A percentile compares a stretch with the other conserved stretches of the same genome.
Conservation (phyloP, 176 grass and related monocot genomes). For the Raddia distichophylla region DNA sequence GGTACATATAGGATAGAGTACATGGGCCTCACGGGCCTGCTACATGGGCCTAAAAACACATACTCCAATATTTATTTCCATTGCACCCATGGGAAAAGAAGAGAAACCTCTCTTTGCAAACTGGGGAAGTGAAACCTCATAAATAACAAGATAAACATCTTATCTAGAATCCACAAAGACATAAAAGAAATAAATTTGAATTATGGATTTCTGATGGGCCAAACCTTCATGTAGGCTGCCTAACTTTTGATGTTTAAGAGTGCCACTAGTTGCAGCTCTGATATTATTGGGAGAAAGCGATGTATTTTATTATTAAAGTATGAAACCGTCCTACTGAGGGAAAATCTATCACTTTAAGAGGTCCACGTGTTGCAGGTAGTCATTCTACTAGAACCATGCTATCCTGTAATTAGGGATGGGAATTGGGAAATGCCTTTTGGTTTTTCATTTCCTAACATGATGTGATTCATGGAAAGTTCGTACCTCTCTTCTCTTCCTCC, state of each 20-base stretch:
- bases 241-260: conserved; percentile 32
- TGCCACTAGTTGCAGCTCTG: not conserved
- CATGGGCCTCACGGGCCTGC: too few relatives aligned
- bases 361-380: conserved; percentile 10
- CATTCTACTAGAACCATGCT: not conserved
- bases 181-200: not conserved
- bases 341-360: conserved; percentile 15
- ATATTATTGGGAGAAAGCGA: conserved; percentile 13
- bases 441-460: conserved; percentile 26
- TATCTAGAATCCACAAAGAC: not conserved
- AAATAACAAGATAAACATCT: not conserved
- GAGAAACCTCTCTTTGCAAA: conserved; percentile 10
- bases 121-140: not conserved
- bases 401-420: conserved; percentile 7
- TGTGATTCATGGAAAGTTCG: conserved; percentile 11
- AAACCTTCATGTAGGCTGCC: conserved; percentile 1
- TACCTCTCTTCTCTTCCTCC: conserved; percentile 9
- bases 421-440: conserved; percentile 8
- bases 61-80: too few relatives aligned
- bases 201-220: not conserved
- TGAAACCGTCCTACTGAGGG: conserved; percentile 1
- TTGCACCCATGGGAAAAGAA: not conserved
- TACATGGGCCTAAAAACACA: too few relatives aligned
- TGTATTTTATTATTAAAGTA: not conserved
- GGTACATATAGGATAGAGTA: too few relatives aligned